Base-by-base conservation (phyloP, 2,329 filamentous ascomycete genomes). In the Ascosphaera apis region DNA sequence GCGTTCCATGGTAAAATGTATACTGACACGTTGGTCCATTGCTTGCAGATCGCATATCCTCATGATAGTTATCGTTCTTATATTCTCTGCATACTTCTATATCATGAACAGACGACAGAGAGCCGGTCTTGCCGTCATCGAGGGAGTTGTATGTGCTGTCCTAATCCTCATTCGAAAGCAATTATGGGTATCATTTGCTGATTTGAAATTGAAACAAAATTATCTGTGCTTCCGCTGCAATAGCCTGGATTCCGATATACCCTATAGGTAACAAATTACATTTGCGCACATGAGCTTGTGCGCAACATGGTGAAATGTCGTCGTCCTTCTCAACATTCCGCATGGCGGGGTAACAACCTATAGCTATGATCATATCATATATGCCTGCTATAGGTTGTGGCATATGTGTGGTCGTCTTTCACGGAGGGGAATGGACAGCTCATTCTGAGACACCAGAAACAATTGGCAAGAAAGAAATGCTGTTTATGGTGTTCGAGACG, bases 81-180 rank as follows among this genome's bases (percentile, higher is more conserved):
- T 56, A 3, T 69, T 72, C 41, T 62, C 65, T 0, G 25, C 58
- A 2, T 65, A 66, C 41, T 74, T 74, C 44, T 63, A 60, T 43
- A 44, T 50, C 19, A 55, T 58, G 8, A 75, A 74, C 45, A 50
- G 50, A 37, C 48, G 52, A 37, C 65, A 69, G 46, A 52, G 46
- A 7, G 53, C 46, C 31, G 66, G 66, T 1, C 55, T 56, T 45
- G 54, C 49, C 23, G 36, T 66, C 2, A 55, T 74, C 32, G 69
- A 73, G 45, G 57, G 59, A 15, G 44, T 46, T 43, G 53, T 56
- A 47, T 35, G 45, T 45, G 6, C 17, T 12, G 13, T 9, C 25
- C 25, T n/a, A 28, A 9, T n/a, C 25, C 25, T 28, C 9, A 28
- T 9, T 28, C n/a, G 9, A 33, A 13, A 31, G 19, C 27, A 17